These are phyloP conservation scores for Colletotrichum nymphaeae DNA, from an alignment of 2,329 filamentous ascomycete species.

Conservation along the genomic window DNA sequence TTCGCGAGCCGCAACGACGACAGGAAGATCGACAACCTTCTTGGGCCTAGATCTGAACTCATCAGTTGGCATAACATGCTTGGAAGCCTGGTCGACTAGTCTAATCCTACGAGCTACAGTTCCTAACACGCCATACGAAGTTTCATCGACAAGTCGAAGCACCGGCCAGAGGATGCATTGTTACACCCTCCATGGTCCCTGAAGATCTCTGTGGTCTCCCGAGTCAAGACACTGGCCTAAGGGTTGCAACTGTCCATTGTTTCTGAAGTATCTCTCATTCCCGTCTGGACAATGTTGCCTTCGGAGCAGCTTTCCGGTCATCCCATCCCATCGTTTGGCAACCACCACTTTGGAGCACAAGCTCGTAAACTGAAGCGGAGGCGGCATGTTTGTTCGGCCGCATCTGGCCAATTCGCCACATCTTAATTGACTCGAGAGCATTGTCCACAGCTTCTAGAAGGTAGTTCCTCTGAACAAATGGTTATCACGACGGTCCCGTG, in stretches of 20 bases:
- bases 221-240: constrained; percentile 20
- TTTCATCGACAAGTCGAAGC: constrained; percentile 1
- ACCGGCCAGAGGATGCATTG: constrained; percentile 8
- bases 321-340: not conserved
- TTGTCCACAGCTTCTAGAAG: constrained; percentile 27
- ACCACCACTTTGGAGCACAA: not conserved
- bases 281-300: not conserved
- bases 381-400: not conserved
- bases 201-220: not conserved
- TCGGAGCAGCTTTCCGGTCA: constrained; percentile 5
- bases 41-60: not conserved
- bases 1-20: constrained; percentile 16
- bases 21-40: constrained; percentile 24
- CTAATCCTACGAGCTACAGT: not conserved
- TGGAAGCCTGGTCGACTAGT: not conserved
- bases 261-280: not conserved
- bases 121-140: constrained; percentile 16
- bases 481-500: not conserved
- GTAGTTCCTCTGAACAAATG: constrained; percentile 15
- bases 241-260: not conserved
- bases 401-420: not conserved
- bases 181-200: not conserved
- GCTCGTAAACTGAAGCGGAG: not conserved
- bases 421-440: constrained; percentile 10
- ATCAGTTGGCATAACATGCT: not conserved